Evolutionary conservation across 2,329 filamentous ascomycete species (phyloP).

Genomic region (Neonectria hederae): DNA sequence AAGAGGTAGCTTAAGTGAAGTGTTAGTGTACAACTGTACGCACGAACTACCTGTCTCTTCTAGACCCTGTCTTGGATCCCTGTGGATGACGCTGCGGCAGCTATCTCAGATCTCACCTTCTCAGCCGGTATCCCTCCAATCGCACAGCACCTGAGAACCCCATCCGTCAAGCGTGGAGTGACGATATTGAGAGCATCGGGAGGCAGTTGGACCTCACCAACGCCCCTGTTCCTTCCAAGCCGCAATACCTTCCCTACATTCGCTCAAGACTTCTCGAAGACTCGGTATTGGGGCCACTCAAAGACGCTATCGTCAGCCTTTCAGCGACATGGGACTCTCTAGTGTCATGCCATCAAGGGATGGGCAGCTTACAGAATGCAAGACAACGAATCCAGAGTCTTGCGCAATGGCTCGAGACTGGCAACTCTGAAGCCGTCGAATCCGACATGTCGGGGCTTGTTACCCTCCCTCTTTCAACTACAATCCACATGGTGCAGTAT

Average conservation of each 20-base stretch:
- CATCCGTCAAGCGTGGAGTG: slow-evolving; percentile 25
- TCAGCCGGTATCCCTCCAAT: slow-evolving; percentile 1
- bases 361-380: slow-evolving; percentile 6
- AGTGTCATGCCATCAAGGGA: slow-evolving; percentile 12
- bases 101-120: slow-evolving; percentile 29
- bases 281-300: slow-evolving; percentile 7
- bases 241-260: slow-evolving; percentile 22
- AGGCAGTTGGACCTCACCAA: slow-evolving; percentile 21
- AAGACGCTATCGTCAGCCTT: slow-evolving; percentile 13
- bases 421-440: slow-evolving; percentile 17
- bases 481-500: slow-evolving; percentile 28
- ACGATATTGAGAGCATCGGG: slow-evolving; percentile 15
- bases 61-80: slow-evolving; percentile 34
- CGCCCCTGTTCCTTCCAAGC: slow-evolving; percentile 15
- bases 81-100: slow-evolving; percentile 28
- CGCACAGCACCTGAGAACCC: slow-evolving; percentile 29
- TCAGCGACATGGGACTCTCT: slow-evolving; percentile 18
- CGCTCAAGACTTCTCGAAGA: slow-evolving; percentile 21
- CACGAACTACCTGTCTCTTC: neutral
- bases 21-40: no score
- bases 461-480: slow-evolving; percentile 26
- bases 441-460: slow-evolving; percentile 17
- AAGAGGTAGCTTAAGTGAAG: no score
- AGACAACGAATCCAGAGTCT: slow-evolving; percentile 18
- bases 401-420: slow-evolving; percentile 18